These are phyloP conservation scores for Stagonosporopsis tanaceti DNA, from an alignment of 2,329 filamentous ascomycete genomes.

Conservation along the genomic window DNA sequence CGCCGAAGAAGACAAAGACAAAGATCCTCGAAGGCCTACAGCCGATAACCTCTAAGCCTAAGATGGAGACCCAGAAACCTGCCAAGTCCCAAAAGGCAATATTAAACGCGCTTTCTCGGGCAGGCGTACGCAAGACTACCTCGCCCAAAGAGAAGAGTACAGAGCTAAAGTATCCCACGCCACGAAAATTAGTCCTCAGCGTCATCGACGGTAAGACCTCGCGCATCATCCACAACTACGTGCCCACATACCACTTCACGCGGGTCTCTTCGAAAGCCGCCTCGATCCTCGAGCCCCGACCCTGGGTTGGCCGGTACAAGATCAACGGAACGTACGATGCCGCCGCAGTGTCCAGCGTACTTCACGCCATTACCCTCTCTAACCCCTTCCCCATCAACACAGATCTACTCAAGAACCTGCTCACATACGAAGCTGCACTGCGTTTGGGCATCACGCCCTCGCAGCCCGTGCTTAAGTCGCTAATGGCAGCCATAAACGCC, in stretches of 20 bases:
- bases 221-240: neutral
- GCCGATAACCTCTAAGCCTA: constrained; percentile 1
- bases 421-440: constrained; percentile 9
- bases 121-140: neutral
- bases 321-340: constrained; percentile 2
- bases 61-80: neutral
- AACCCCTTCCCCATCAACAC: neutral
- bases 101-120: neutral
- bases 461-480: neutral
- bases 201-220: constrained; percentile 7
- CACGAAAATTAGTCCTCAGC: neutral
- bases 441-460: neutral
- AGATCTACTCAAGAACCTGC: neutral
- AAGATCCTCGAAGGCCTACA: constrained; percentile 1
- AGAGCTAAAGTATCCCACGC: neutral
- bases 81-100: neutral
- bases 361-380: neutral
- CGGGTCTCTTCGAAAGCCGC: neutral
- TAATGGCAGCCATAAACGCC: neutral
- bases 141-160: neutral
- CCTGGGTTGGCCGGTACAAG: neutral
- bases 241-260: neutral
- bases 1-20: neutral
- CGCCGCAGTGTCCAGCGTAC: neutral
- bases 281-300: neutral